These are phyloP conservation scores for Friedmanniomyces endolithicus DNA, from an alignment of 495 filamentous ascomycete species.

Conservation along the genomic window DNA sequence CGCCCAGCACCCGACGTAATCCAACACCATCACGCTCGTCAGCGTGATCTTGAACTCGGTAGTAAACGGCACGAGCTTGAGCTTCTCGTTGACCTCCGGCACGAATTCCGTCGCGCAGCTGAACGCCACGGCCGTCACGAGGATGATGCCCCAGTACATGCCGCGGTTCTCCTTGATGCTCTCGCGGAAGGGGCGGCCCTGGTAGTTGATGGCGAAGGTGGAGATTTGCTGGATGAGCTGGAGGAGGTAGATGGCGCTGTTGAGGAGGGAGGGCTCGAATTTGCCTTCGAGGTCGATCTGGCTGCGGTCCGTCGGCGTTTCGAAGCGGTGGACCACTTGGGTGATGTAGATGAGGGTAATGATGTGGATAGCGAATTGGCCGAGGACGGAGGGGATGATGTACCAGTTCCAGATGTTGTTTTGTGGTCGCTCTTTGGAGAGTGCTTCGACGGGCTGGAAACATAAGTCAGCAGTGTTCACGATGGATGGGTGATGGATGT, in stretches of 20 bases:
- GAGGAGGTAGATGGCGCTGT: constrained; percentile 92
- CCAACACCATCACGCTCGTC: constrained; percentile 72
- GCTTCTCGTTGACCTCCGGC: constrained; percentile 86
- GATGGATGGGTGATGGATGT: background rate
- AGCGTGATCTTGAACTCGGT: constrained; percentile 80
- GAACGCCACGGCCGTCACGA: constrained; percentile 81
- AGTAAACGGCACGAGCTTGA: constrained; percentile 86
- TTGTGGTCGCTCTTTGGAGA: constrained; percentile 95
- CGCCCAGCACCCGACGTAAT: constrained; percentile 78
- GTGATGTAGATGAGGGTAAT: constrained; percentile 90
- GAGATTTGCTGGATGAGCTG: constrained; percentile 99
- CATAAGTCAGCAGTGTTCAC: background rate
- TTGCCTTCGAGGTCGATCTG: constrained; percentile 88
- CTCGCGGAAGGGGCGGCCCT: constrained; percentile 94
- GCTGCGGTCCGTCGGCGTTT: constrained; percentile 50
- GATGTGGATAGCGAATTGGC: constrained; percentile 95
- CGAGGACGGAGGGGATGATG: constrained; percentile 95
- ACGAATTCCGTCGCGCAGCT: constrained; percentile 93
- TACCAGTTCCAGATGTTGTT: constrained; percentile 98
- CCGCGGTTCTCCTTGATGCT: constrained; percentile 86
- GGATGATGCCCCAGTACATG: constrained; percentile 94
- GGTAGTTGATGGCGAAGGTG: constrained; percentile 99
- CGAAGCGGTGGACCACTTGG: constrained; percentile 66
- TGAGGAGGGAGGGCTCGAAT: constrained; percentile 86
- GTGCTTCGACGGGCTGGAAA: constrained; percentile 66